phyloP scores from a whole-genome alignment of 2,329 filamentous ascomycete genomes.

The Annulohypoxylon truncatum region DNA sequence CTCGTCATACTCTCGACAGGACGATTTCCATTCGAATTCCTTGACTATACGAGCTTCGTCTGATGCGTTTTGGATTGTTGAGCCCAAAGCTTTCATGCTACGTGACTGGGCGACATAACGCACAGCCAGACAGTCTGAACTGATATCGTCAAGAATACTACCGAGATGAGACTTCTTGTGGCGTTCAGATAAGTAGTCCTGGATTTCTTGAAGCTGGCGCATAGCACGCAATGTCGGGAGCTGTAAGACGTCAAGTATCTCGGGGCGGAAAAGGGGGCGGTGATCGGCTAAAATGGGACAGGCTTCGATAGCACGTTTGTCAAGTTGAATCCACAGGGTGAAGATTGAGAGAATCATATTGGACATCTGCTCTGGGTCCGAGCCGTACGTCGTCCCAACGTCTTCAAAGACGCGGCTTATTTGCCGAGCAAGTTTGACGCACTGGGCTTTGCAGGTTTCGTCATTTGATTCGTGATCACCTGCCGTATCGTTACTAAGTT shows the following conservation, averaged over 20 bases:
- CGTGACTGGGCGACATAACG: constrained; percentile 56
- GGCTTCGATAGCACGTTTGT: constrained; percentile 56
- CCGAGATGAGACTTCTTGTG: constrained; percentile 35
- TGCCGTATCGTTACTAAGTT: background rate
- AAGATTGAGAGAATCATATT: constrained; percentile 64
- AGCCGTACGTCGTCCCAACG: constrained; percentile 54
- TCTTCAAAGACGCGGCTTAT: constrained; percentile 53
- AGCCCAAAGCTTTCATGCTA: constrained; percentile 36
- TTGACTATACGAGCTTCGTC: constrained; percentile 31
- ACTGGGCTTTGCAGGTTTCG: constrained; percentile 11
- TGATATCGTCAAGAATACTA: constrained; percentile 62
- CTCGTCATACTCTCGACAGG: constrained; percentile 44
- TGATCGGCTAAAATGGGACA: constrained; percentile 64
- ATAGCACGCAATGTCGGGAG: constrained; percentile 61
- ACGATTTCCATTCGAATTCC: constrained; percentile 22
- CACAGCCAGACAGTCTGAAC: constrained; percentile 58
- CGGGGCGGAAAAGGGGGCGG: constrained; percentile 61
- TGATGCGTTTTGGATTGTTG: constrained; percentile 33
- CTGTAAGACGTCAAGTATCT: constrained; percentile 66
- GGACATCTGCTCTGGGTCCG: constrained; percentile 63
- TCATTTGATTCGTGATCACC: background rate
- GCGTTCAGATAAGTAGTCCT: constrained; percentile 60
- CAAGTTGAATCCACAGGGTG: constrained; percentile 69
- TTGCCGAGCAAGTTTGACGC: constrained; percentile 45
- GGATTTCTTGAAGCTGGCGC: constrained; percentile 60